Conservation (phyloP, 108 stramenopile genomes). For the Nitzschia sp. region DNA sequence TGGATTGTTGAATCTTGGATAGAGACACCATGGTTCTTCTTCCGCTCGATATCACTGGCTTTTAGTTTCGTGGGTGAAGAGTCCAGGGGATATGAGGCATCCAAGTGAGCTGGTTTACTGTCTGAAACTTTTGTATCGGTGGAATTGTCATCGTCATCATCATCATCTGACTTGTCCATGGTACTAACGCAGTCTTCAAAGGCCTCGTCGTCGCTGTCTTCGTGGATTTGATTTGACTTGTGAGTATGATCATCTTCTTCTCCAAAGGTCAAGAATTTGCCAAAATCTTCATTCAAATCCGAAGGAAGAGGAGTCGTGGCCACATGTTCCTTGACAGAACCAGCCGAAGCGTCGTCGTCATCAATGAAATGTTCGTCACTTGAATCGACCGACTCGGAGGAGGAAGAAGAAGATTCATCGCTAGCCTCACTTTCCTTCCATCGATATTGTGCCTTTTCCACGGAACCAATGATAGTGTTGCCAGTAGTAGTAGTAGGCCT, state of each 20-base stretch:
- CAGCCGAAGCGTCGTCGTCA: neutral
- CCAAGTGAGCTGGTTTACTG: neutral
- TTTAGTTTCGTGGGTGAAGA: neutral
- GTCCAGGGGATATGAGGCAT: neutral
- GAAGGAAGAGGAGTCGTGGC: constrained; percentile 2
- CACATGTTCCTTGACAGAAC: no score
- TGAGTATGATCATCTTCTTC: no score
- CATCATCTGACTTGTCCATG: neutral
- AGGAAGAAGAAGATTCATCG: neutral
- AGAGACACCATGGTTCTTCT: no score
- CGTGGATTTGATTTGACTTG: no score
- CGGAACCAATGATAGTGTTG: no score
- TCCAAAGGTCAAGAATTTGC: constrained; percentile 3
- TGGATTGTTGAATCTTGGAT: neutral
- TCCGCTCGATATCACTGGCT: neutral
- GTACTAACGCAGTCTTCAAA: neutral
- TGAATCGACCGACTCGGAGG: neutral
- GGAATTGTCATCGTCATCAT: neutral
- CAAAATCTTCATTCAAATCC: constrained; percentile 1
- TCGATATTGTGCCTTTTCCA: no score
- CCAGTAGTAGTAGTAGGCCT: no score
- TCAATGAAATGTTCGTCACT: neutral
- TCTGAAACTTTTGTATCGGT: neutral
- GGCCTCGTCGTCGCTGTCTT: neutral
- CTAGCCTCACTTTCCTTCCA: neutral